Base-by-base conservation (phyloP, 495 filamentous ascomycete species). In the Oidiodendron maius region DNA sequence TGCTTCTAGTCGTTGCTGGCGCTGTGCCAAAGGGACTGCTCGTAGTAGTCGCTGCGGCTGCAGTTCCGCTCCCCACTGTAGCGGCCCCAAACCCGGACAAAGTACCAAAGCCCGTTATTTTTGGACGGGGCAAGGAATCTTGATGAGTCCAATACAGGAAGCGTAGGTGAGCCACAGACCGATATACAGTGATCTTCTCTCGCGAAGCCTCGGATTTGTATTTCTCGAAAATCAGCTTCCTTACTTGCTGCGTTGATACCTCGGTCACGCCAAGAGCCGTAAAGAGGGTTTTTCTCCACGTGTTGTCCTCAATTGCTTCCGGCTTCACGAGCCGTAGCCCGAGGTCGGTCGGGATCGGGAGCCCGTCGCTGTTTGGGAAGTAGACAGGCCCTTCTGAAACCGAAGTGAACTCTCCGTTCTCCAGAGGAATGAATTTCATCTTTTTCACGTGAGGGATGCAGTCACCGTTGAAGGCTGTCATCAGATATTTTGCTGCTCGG, bases 321-420 rank as follows among this genome's bases (percentile, higher is more conserved):
- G 37, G 2, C 13, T 50, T 39, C 17, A 50, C 21, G 1, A 50
- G 23, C 16, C 24, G 22, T 3, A 50, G 11, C 2, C 38, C 38
- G 43, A 50, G 37, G 23, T 50, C 47, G 0, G 15, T 15, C 3
- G 47, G 47, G 11, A 50, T 50, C 12, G 25, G 38, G 16, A 43
- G 34, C 3, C 18, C 47, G 24, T 43, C 38, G 18, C 17, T 50
- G 0, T 35, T 13, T n/a, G 38, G 38, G 25, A 50, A 50, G 38
- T 26, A 50, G 1, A 50, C 25, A 1, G 38, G 18, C 5, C 25
- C 39, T 1, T 43, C 23, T 0, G 25, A 13, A 36, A 35, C 36
- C 25, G 47, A 41, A 34, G 25, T 24, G 32, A 34, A 50, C 24
- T 1, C 16, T 8, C 18, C 17, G 36, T 50, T 23, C 21, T 20